Base-by-base conservation (phyloP, 805 yeast species). In the Cyberlindnera samutprakarnensis region DNA sequence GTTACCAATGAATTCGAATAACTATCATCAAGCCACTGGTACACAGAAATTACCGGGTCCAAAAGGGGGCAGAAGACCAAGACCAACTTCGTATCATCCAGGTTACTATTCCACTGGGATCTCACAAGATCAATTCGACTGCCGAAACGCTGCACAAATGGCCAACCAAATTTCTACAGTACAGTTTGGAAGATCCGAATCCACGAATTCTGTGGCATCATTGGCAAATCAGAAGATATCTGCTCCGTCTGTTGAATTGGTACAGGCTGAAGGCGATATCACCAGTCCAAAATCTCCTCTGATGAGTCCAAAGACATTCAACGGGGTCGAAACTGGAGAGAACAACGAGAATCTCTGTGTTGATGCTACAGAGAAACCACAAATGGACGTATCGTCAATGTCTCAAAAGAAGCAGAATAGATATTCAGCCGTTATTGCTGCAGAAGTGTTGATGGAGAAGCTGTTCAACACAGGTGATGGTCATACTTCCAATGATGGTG, bases 61-160 rank as follows among this genome's bases (percentile, higher is more conserved):
- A 7, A 20, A 13, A 9, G 70, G 67, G 18, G 63, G 65, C 31
- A 70, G 74, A 53, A 78, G 72, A 48, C 88, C 86, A 36, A 70
- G 94, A 53, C 94, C 94, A 25, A 82, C 90, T 0, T 81, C 92
- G 8, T 83, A 79, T 49, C 88, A 83, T 50, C 94, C 94, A 13
- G 68, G 78, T 2, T 62, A 73, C 18, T 48, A 47, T 33, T 43
- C 63, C 13, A 30, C 36, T 19, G 39, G 31, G 14, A n/a, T n/a
- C n/a, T n/a, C n/a, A n/a, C n/a, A n/a, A n/a, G n/a, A n/a, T n/a
- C n/a, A n/a, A n/a, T 16, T 21, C 12, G 17, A 33, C 14, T 6
- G 28, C 4, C 30, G 28, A 9, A 9, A 16, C 14, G 41, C 36
- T 15, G 38, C 22, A 31, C 37, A 21, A 13, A 18, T 26, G 39